Conservation (phyloP, 805 yeast species). For the Schwanniomyces vanrijiae region DNA sequence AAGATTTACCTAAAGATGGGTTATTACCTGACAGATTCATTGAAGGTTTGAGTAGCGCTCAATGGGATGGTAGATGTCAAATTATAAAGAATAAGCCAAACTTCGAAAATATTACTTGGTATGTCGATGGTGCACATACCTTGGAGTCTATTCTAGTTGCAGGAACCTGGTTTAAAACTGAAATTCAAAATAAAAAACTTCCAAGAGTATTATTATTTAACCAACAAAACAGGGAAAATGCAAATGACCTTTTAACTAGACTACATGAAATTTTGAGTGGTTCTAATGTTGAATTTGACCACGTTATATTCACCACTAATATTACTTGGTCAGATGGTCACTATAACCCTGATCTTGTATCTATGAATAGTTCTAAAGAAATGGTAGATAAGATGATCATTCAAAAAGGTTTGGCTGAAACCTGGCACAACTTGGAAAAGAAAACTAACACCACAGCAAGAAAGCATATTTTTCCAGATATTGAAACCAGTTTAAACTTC, state of each 20-base stretch:
- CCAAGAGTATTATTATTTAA: conserved; percentile 70
- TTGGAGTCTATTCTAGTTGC: conserved; percentile 84
- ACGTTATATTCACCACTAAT: conserved; percentile 85
- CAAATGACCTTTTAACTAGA: conserved; percentile 57
- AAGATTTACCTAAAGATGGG: conserved; percentile 21
- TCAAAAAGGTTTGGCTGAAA: conserved; percentile 70
- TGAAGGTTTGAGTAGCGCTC: conserved; percentile 62
- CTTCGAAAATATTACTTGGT: conserved; percentile 62
- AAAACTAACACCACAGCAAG: conserved; percentile 23
- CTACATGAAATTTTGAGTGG: conserved; percentile 45
- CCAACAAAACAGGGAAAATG: conserved; percentile 88
- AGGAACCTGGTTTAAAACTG: conserved; percentile 66
- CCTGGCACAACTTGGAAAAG: conserved; percentile 56
- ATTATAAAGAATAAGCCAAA: conserved; percentile 47
- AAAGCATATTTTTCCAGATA: conserved; percentile 62
- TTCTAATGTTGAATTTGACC: conserved; percentile 56
- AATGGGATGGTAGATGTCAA: conserved; percentile 98
- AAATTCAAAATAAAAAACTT: conserved; percentile 10
- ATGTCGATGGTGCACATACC: conserved; percentile 95
- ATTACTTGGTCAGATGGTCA: conserved; percentile 84
- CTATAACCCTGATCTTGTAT: conserved; percentile 79
- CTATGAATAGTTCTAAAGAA: conserved; percentile 78
- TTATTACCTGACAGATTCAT: conserved; percentile 50
- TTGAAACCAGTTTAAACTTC: conserved; percentile 68
- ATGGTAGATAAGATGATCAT: conserved; percentile 78